Evolutionary conservation across 2,329 filamentous ascomycete species (phyloP).

Genomic region (Leptosphaerulina australis): DNA sequence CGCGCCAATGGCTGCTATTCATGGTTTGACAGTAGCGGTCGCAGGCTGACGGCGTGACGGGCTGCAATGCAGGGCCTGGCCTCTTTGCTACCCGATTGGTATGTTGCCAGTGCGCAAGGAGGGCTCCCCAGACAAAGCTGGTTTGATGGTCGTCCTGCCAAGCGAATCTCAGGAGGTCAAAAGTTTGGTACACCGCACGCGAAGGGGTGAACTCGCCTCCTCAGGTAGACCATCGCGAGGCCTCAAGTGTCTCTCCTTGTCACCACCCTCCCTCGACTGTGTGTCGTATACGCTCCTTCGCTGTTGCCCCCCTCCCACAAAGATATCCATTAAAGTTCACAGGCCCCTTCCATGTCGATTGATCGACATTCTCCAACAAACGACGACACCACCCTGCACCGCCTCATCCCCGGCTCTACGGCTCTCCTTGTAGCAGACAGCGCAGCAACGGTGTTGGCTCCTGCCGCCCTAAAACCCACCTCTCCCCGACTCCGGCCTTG

Average conservation of each 20-base stretch:
- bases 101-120: slow-evolving; percentile 19
- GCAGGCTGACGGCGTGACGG: slow-evolving; percentile 23
- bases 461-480: slow-evolving; percentile 17
- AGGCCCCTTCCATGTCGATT: slow-evolving; percentile 14
- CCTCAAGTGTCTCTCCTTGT: slow-evolving; percentile 8
- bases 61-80: slow-evolving; percentile 31
- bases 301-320: slow-evolving; percentile 22
- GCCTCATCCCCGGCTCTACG: slow-evolving; percentile 14
- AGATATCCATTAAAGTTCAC: slow-evolving; percentile 11
- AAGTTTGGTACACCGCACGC: slow-evolving; percentile 24
- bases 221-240: slow-evolving; percentile 23
- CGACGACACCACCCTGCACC: slow-evolving; percentile 21
- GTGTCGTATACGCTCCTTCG: slow-evolving; percentile 42
- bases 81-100: slow-evolving; percentile 27
- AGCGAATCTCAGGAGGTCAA: slow-evolving; percentile 33
- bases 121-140: slow-evolving; percentile 29
- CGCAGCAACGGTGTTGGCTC: slow-evolving; percentile 9
- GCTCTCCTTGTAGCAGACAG: slow-evolving; percentile 12
- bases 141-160: slow-evolving; percentile 29
- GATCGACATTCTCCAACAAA: slow-evolving; percentile 15
- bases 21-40: slow-evolving; percentile 13
- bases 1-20: slow-evolving; percentile 16
- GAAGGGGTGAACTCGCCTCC: slow-evolving; percentile 15
- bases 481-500: slow-evolving; percentile 36
- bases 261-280: slow-evolving; percentile 4